Evolutionary conservation across 2,329 filamentous ascomycete genomes (phyloP).

Genomic region (Rhynchosporium graminicola): DNA sequence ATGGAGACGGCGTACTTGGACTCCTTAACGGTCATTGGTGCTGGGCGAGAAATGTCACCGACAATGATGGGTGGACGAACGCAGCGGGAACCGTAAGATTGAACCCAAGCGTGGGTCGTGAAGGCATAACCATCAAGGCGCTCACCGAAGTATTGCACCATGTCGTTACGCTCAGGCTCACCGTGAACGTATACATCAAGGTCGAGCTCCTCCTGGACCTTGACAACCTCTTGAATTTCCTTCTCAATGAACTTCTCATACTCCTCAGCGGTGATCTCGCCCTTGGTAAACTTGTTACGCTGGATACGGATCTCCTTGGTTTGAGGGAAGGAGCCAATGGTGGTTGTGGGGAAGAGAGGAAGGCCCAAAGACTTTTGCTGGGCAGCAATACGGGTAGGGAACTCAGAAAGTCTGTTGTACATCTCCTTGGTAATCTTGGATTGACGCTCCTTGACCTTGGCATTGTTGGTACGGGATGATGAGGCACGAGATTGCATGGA

Average conservation of each 20-base stretch:
- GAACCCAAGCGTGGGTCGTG: constrained; percentile 98
- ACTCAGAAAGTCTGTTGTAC: constrained; percentile 92
- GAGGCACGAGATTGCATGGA: constrained; percentile 87
- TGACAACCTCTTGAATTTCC: constrained; percentile 93
- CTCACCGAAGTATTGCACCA: constrained; percentile 99
- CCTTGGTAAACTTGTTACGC: constrained; percentile 99
- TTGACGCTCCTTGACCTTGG: constrained; percentile 95
- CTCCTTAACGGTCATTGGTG: constrained; percentile 99
- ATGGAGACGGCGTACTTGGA: constrained; percentile 97
- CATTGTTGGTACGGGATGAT: constrained; percentile 95
- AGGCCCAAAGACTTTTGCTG: constrained; percentile 93
- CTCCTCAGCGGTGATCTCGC: constrained; percentile 85
- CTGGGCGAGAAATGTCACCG: constrained; percentile 95
- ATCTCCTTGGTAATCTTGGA: constrained; percentile 77
- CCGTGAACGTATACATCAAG: constrained; percentile 98
- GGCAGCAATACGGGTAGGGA: constrained; percentile 79
- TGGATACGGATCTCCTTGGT: constrained; percentile 97
- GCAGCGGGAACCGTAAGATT: constrained; percentile 97
- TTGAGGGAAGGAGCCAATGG: constrained; percentile 99
- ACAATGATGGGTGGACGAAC: constrained; percentile 98
- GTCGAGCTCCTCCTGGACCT: constrained; percentile 96
- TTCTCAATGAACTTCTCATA: constrained; percentile 99
- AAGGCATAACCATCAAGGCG: constrained; percentile 95
- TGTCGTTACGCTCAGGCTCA: constrained; percentile 99
- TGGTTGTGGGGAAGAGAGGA: constrained; percentile 97